Evolutionary conservation across 164 flowering plant genomes (phyloP).

Genomic region (Vitis rupestris): DNA sequence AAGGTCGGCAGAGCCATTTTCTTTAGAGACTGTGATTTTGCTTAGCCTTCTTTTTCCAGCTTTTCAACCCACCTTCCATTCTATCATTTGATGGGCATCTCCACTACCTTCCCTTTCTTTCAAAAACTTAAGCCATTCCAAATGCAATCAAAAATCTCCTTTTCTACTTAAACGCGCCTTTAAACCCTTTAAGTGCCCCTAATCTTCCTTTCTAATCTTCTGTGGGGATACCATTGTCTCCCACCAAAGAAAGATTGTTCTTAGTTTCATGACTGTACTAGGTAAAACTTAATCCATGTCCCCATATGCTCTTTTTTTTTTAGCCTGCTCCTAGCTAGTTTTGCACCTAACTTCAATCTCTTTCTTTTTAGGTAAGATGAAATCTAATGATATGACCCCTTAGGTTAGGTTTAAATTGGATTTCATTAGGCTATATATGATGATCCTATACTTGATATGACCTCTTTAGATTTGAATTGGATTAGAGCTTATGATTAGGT

Average conservation of each 20-base stretch:
- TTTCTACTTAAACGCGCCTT: not conserved
- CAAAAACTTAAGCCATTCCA: not conserved
- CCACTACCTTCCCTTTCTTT: not conserved
- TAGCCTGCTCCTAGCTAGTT: not conserved
- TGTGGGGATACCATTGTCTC: constrained; percentile 2
- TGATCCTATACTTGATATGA: not conserved
- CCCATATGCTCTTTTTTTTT: not conserved
- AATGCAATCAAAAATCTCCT: not conserved
- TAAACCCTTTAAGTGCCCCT: not conserved
- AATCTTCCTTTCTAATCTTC: not conserved
- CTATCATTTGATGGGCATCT: not conserved
- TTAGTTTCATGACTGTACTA: not conserved
- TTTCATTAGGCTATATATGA: not conserved
- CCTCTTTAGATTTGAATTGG: not conserved
- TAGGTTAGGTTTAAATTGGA: not conserved
- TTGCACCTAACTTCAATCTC: not conserved
- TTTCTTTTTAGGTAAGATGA: not conserved
- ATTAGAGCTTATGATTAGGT: not conserved
- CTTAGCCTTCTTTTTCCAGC: not conserved
- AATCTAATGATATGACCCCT: not conserved
- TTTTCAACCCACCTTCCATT: not conserved
- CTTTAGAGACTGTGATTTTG: not conserved
- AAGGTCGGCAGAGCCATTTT: not conserved
- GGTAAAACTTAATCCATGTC: not conserved
- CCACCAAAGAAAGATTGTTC: not conserved